Evolutionary conservation across 352 stramenopile genomes (phyloP).

Genomic region (Pilasporangium apinafurcum): DNA sequence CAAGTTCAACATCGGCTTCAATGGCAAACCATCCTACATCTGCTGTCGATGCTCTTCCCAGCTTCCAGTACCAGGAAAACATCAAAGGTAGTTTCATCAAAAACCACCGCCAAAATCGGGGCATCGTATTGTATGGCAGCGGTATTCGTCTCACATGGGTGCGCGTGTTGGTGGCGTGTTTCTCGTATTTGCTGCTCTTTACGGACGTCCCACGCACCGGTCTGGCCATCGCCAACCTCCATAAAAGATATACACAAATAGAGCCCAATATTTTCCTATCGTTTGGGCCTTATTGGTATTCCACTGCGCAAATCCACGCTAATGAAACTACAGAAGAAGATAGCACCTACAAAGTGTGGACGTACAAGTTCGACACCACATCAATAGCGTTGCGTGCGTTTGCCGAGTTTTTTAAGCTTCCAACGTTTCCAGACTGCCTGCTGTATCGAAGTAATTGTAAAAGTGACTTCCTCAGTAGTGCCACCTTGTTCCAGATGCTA

Average conservation of each 20-base stretch:
- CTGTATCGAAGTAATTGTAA: slow-evolving; percentile 17
- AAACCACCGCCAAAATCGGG: no score
- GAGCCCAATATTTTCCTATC: slow-evolving; percentile 20
- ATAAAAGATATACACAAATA: slow-evolving; percentile 9
- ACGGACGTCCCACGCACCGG: slow-evolving; percentile 12
- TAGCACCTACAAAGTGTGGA: slow-evolving; percentile 13
- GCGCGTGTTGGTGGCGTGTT: not conserved
- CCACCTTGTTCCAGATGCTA: slow-evolving; percentile 7
- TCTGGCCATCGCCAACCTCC: slow-evolving; percentile 13
- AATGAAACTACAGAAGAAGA: slow-evolving; percentile 3
- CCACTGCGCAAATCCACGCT: not conserved
- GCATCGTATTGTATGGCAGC: no score
- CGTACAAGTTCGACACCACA: slow-evolving; percentile 34
- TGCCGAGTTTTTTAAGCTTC: slow-evolving; percentile 6
- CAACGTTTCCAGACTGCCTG: slow-evolving; percentile 19
- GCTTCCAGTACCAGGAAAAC: no score
- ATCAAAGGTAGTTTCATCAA: no score
- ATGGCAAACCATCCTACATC: no score
- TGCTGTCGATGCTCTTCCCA: no score
- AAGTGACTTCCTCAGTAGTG: no score
- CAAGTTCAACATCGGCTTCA: no score
- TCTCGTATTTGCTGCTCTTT: slow-evolving; percentile 3
- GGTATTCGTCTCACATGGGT: not conserved
- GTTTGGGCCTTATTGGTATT: slow-evolving; percentile 7
- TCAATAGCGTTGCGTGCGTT: slow-evolving; percentile 22